Base-by-base conservation (phyloP, 768 basidiomycete species). In the Candolleomyces aberdarensis region DNA sequence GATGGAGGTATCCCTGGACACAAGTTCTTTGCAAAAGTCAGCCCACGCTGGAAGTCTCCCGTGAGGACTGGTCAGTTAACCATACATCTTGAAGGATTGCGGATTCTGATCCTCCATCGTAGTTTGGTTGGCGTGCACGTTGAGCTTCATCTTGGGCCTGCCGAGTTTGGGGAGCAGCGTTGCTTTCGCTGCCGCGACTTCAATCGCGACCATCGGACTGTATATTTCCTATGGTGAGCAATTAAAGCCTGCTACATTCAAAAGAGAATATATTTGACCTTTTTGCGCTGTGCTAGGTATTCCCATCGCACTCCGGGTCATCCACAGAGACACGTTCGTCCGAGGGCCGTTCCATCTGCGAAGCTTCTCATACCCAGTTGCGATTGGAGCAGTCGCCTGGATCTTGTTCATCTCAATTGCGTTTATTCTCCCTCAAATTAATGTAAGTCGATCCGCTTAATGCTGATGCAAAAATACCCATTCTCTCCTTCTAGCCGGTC, bases 41-140 rank as follows among this genome's bases (percentile, higher is more conserved):
- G 83, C 70, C 58, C 71, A 11, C 77, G 76, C 54, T 83, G 80
- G 75, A 83, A 79, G 67, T 87, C 84, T 3, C 90, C 90, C 2
- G 80, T 88, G 57, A 80, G 89, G 11, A 87, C 90, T 31, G 87
- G 88, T 88, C 61, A 44, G 67, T 46, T 14, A 31, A 26, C 19
- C 47, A 22, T 4, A 22, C 2, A 14, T 29, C 11, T 17, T 8
- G 50, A n/a, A 41, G 15, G 9, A 13, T n/a, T 9, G 32, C 29
- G 29, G 26, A 5, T n/a, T 43, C 40, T 29, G 10, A 8, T 36
- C 11, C 36, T 36, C 36, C 22, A 11, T 44, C 2, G 15, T 13
- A 87, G 89, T 92, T 2, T 92, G 91, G 90, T 82, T 92, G 47
- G 89, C 89, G 1, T 89, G 86, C 64, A 84, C 85, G 7, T 76